Percentiles rank a stretch among this genome's conserved stretches.
Conservation (phyloP, 371 early-diverging fungal species). For the Cokeromyces recurvatus region DNA sequence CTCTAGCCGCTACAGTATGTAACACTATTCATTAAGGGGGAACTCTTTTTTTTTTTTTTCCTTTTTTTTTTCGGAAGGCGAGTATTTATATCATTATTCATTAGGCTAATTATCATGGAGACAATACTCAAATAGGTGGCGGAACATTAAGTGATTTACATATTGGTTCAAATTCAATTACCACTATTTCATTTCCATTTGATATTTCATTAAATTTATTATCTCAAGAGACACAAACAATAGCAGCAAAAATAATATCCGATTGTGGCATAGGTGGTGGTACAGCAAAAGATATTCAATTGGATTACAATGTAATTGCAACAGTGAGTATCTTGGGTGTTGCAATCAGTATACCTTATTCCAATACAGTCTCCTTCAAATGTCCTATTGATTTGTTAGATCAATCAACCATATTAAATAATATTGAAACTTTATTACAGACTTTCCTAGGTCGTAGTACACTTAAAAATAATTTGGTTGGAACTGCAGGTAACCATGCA, state of each 20-base stretch:
- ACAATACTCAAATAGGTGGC: constrained; percentile 39
- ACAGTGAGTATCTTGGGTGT: constrained; percentile 46
- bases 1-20: constrained; percentile 49
- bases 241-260: constrained; percentile 35
- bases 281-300: constrained; percentile 17
- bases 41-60: not conserved
- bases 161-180: constrained; percentile 39
- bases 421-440: too few species aligned
- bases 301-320: constrained; percentile 52
- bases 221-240: constrained; percentile 21
- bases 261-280: constrained; percentile 42
- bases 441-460: too few species aligned
- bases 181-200: constrained; percentile 46
- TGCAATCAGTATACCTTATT: constrained; percentile 42
- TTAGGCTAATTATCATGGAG: constrained; percentile 50
- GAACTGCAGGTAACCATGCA: too few species aligned
- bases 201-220: constrained; percentile 25
- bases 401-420: too few species aligned
- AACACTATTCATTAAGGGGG: too few species aligned
- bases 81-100: not conserved
- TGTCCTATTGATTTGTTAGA: constrained; percentile 37
- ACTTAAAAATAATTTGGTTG: too few species aligned
- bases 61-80: not conserved
- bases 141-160: constrained; percentile 42
- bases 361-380: constrained; percentile 23